Evolutionary conservation across 306 rosid species (phyloP).

Genomic region (Ormosia semicastrata): DNA sequence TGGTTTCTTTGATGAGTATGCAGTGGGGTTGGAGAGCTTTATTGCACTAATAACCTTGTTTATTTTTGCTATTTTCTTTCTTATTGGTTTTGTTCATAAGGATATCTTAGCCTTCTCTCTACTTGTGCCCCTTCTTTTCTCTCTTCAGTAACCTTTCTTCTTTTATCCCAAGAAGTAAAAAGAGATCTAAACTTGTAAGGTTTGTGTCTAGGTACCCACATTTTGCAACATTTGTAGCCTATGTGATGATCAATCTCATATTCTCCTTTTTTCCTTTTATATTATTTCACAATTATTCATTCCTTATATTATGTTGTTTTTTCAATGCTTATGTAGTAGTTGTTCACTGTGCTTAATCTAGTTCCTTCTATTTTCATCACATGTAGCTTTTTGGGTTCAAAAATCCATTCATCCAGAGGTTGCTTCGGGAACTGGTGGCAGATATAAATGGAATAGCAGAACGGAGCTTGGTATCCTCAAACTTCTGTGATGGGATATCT

Average conservation of each 20-base stretch:
- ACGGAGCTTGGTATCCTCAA: constrained; percentile 38
- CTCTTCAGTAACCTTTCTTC: neutral
- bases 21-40: constrained; percentile 1
- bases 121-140: neutral
- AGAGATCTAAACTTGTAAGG: neutral
- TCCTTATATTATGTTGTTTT: neutral
- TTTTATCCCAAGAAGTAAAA: neutral
- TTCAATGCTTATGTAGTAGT: neutral
- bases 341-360: constrained; percentile 16
- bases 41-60: neutral
- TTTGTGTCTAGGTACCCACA: neutral
- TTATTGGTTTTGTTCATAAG: neutral
- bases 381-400: constrained; percentile 89
- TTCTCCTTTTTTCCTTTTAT: neutral
- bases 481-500: constrained; percentile 34
- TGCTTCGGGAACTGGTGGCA: constrained; percentile 74
- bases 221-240: neutral
- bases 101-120: neutral
- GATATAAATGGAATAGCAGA: constrained; percentile 59
- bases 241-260: constrained; percentile 21
- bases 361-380: constrained; percentile 22
- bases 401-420: constrained; percentile 68
- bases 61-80: neutral
- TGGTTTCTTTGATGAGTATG: constrained; percentile 2
- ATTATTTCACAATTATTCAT: neutral